Base-by-base conservation (phyloP, 129 eudicot species). In the Rutidosis leptorrhynchoides region DNA sequence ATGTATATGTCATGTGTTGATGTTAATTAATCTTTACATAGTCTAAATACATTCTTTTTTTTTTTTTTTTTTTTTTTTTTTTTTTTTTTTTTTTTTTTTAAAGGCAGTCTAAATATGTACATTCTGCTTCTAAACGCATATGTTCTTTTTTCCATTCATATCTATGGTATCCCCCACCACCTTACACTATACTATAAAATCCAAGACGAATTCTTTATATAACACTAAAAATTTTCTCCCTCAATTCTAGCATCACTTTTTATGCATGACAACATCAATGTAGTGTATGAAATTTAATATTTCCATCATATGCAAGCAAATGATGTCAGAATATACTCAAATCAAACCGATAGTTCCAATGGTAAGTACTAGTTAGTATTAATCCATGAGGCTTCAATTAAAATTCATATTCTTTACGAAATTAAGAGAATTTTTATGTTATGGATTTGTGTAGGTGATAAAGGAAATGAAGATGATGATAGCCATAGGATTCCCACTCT, bases 401-500 rank as follows among this genome's bases (percentile, higher is more conserved):
- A n/a, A n/a, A n/a, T n/a, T n/a, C 12, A 43, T 33, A 60, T 61
- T 61, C n/a, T 72, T 21, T 64, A 10, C 6, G 11, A 59, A 24
- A 54, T 22, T 60, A 58, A 59, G 56, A 4, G 15, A 67, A 43
- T 30, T 3, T 59, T 22, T 71, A 21, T 54, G 19, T 67, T 62
- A 37, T 29, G 55, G 16, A 62, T 65, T 58, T 51, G 57, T 43
- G 54, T 58, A 94, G 99, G 95, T 86, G n/a, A 77, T 76, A 68
- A 86, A 86, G 66, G 99, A 94, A 78, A 62, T 84, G 73, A 89
- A 85, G 87, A 94, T 75, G 65, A 71, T 89, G 69, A 48, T 77
- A 32, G 64, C 74, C 66, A 81, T 79, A 68, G 95, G 95, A 33
- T 79, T 94, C 58, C 97, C 99, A 4, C 83, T 94, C 58, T 56